Base-by-base conservation (phyloP, 2,329 filamentous ascomycete species). In the Canariomyces notabilis region DNA sequence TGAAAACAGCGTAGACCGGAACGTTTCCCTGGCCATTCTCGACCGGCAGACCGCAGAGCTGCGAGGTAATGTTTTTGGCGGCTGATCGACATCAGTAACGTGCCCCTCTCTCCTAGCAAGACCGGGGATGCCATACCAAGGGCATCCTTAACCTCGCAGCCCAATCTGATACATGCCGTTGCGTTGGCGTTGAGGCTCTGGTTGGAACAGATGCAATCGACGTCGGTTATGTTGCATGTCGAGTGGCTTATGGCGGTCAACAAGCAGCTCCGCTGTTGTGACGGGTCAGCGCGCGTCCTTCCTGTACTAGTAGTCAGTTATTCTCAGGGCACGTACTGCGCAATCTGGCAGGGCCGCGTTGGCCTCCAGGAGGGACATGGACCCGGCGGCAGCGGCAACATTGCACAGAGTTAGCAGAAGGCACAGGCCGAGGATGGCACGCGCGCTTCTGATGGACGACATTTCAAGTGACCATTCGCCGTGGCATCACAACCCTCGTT, bases 121-220 rank as follows among this genome's bases (percentile, higher is more conserved):
- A 16, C 34, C 26, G 26, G 26, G 26, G 3, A 8, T 4, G n/a
- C 5, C 47, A 26, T 49, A 56, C 53, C 40, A 2, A 56, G 40
- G 22, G 46, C 29, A 6, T 56, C 48, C 20, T 44, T 50, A 9
- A 56, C 31, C 3, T 44, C 44, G 34, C 54, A 56, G 5, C 21
- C 6, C 11, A 33, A 9, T 6, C 4, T 32, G 21, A 56, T 46
- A 36, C 55, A 56, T 2, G 21, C 26, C 2, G 45, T 34, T 3
- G 48, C 46, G 2, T 23, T 18, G 5, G 37, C 51, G 19, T 61
- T 65, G 38, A 72, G 59, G 8, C 50, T 37, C 3, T 65, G 55
- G 1, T 64, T 64, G 3, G 50, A 57, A 56, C 64, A 66, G 0
- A 70, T 55, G 41, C 11, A 66, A 15, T 6, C 57, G 53, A 4